phyloP scores from a whole-genome alignment of 768 basidiomycete genomes.

The Dioszegia crocea region DNA sequence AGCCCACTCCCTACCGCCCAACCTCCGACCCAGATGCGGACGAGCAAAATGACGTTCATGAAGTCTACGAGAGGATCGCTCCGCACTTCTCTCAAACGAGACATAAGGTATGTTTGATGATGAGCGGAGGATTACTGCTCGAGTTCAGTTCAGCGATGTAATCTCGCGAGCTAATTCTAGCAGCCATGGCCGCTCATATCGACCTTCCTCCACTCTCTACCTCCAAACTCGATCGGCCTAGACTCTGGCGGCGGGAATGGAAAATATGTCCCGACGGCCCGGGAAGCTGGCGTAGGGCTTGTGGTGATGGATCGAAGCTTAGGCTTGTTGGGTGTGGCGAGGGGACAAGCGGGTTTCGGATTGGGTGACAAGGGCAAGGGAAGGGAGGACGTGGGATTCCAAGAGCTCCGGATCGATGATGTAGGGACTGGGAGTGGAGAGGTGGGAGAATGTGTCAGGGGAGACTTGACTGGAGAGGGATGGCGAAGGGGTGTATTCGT shows the following conservation, averaged over 20 bases:
- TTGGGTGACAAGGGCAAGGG: conserved; percentile 65
- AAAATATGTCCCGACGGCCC: conserved; percentile 71
- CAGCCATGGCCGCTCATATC: conserved; percentile 89
- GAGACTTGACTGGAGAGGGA: conserved; percentile 63
- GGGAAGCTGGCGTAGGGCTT: conserved; percentile 63
- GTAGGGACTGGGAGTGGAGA: too few species aligned
- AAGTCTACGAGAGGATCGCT: conserved; percentile 49
- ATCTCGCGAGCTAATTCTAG: too few species aligned
- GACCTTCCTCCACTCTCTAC: conserved; percentile 65
- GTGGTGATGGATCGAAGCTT: conserved; percentile 79
- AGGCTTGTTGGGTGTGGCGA: conserved; percentile 73
- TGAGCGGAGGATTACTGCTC: not conserved
- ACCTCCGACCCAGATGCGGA: conserved; percentile 14
- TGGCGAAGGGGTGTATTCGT: conserved; percentile 84
- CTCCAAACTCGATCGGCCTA: conserved; percentile 76
- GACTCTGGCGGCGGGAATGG: conserved; percentile 97
- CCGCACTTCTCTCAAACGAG: conserved; percentile 51
- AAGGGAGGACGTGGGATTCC: conserved; percentile 69
- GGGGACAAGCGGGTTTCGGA: conserved; percentile 53
- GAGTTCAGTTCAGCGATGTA: too few species aligned
- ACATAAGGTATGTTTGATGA: conserved; percentile 40
- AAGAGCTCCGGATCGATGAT: too few species aligned
- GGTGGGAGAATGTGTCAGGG: conserved; percentile 59
- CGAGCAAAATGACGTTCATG: conserved; percentile 47
- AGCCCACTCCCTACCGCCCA: conserved; percentile 22